Evolutionary conservation across 805 yeast genomes (phyloP), one percentile per base, ranked within the genome.

Genomic region (Candida argentea): DNA sequence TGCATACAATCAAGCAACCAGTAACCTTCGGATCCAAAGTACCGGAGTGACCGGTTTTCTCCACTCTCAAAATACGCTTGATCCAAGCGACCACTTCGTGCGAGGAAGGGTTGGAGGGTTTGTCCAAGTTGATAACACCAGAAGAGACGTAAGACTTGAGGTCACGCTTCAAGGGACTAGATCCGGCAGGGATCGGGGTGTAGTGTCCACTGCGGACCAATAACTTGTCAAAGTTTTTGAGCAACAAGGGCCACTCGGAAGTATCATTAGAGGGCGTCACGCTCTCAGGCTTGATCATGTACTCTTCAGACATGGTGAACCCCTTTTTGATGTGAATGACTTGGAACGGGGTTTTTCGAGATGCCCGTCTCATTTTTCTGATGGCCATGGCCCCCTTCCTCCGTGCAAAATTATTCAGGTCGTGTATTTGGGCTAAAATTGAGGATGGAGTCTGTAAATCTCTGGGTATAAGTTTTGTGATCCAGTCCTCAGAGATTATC

Each of bases 11-110:
- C 56, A 91, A 70, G 70, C 98, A 91, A 42, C 98, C 98, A 27
- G 98, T 91, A 50, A 91, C 98, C 61, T 84, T 84, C 41, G 98
- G 98, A 68, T 91, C 98, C 57, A 91, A 72, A 40, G 98, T 91
- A 66, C 98, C 98, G 30, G 95, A 84, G 62, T 91, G 98, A 65
- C 98, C 98, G 35, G 98, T 91, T 61, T 91, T 91, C 61, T 91
- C 97, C 36, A 78, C 81, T 57, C 97, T 77, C 49, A 91, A 69
- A 44, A 91, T 91, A 58, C 97, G 73, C 67, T 91, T 91, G 50
- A 91, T 76, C 98, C 98, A 91, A 14, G 98, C 98, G 48, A 91
- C 98, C 52, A 91, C 98, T 67, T 91, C 98, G 64, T 91, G 98
- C 31, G 95, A 85, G 24, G 95, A 84, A 43, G 98, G 98, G 60